A percentile compares a stretch with the other conserved stretches of the same genome.
These are phyloP conservation scores for Pseudocohnilembus persalinus DNA, from an alignment of 169 alveolate genomes.

Conservation along the genomic window DNA sequence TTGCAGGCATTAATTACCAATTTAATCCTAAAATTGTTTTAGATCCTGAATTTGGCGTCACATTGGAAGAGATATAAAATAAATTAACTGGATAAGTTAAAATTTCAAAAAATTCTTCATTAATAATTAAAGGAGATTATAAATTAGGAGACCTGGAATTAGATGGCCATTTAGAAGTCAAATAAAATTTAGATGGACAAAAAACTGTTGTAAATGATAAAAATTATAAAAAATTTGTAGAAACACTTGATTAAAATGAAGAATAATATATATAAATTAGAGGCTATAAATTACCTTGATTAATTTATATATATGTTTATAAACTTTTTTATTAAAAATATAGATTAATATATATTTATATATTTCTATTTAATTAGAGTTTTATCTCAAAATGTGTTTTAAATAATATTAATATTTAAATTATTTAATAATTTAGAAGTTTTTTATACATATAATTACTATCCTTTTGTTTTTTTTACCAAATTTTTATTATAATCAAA, in stretches of 20 bases:
- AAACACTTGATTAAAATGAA: too few relatives aligned
- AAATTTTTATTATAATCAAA: too few relatives aligned
- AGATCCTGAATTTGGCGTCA: neutral
- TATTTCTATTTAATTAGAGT: neutral
- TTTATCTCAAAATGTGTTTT: neutral
- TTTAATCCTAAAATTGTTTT: neutral
- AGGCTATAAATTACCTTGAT: neutral
- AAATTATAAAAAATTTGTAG: neutral
- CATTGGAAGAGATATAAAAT: neutral
- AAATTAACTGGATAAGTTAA: neutral
- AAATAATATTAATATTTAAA: too few relatives aligned
- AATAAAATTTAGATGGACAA: neutral
- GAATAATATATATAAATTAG: neutral
- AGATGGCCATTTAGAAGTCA: neutral
- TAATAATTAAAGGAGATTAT: neutral
- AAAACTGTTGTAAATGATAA: neutral
- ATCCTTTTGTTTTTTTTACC: too few relatives aligned
- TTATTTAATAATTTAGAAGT: too few relatives aligned
- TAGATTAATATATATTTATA: too few relatives aligned
- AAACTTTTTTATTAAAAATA: too few relatives aligned
- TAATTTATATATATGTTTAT: too few relatives aligned
- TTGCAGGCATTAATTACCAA: neutral
- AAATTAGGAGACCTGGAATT: neutral
- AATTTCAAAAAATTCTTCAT: neutral
- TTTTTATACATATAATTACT: too few relatives aligned